Conservation (phyloP, 108 stramenopile genomes). For the Schizochytrium sp. region DNA sequence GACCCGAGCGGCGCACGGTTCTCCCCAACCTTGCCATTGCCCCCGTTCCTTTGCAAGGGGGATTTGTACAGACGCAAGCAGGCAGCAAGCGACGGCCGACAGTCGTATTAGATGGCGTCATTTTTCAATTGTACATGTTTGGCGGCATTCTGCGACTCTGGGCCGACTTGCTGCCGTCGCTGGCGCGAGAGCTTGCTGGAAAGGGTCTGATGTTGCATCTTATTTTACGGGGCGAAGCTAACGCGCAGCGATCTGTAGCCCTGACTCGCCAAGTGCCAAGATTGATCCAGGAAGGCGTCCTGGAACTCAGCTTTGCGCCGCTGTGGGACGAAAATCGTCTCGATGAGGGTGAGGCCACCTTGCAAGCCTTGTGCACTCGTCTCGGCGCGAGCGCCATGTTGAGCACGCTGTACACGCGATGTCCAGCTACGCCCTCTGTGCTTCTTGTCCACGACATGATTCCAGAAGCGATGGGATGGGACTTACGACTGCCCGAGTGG, state of each 20-base stretch:
- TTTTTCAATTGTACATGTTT: constrained; percentile 25
- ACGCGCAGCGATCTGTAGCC: neutral
- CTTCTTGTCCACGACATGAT: neutral
- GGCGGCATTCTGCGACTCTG: constrained; percentile 26
- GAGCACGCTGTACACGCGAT: neutral
- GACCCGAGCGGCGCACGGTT: neutral
- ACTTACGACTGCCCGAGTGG: neutral
- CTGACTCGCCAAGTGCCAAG: neutral
- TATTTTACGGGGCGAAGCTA: neutral
- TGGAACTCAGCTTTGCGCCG: neutral
- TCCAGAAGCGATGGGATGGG: neutral
- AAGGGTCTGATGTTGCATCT: neutral
- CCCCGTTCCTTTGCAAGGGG: neutral
- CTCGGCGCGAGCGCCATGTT: neutral
- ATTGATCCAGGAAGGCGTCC: neutral
- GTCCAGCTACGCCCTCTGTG: neutral
- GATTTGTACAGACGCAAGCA: too few species aligned
- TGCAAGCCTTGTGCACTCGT: neutral
- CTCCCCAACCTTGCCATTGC: neutral
- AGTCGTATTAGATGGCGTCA: constrained; percentile 28
- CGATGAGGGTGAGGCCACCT: neutral
- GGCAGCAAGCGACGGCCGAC: neutral
- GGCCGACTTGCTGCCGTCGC: neutral
- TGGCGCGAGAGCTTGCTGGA: neutral
- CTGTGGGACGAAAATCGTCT: neutral